Base-by-base conservation (phyloP, 306 rosid genomes). In the Purshia tridentata region DNA sequence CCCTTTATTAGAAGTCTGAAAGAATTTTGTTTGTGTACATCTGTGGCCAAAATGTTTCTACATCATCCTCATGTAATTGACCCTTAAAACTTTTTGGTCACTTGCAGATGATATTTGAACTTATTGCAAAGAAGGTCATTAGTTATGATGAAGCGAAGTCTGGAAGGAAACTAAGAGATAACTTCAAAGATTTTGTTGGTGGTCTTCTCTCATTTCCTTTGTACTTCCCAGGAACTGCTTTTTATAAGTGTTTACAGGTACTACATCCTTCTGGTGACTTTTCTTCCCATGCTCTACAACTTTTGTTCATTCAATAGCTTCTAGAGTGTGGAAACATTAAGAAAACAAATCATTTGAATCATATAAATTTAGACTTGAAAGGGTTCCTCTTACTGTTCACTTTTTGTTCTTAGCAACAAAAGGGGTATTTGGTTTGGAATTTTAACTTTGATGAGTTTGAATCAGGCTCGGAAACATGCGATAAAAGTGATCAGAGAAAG, bases 171-270 rank as follows among this genome's bases (percentile, higher is more conserved):
- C 40, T 72, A 3, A 37, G n/a, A 18, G 59, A 72, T 18, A 72
- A 61, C 40, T 72, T 46, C 58, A 59, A 45, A 9, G 77, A 69
- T 35, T 61, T 72, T 16, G 4, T 72, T 0, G 35, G 49, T 49
- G 77, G 69, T 0, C 41, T 72, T n/a, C 12, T 72, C 14, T 60
- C 77, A 0, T 72, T 72, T 37, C 69, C 77, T 6, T 15, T 72
- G 2, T 6, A 48, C 40, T 48, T 72, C 37, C 77, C 69, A 1
- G 74, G 74, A 18, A 69, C 74, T 0, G 39, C 69, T 29, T 72
- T 59, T 11, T 60, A 72, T 37, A 59, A 58, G 18, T 72, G 77
- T 19, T n/a, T 72, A 8, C 68, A 61, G 59, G 69, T 72, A 60
- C 15, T 40, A 14, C 8, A 18, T 37, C 1, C 16, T 15, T 14